Evolutionary conservation across 2,329 filamentous ascomycete species (phyloP).

Genomic region (Neophaeococcomyces mojaviensis): DNA sequence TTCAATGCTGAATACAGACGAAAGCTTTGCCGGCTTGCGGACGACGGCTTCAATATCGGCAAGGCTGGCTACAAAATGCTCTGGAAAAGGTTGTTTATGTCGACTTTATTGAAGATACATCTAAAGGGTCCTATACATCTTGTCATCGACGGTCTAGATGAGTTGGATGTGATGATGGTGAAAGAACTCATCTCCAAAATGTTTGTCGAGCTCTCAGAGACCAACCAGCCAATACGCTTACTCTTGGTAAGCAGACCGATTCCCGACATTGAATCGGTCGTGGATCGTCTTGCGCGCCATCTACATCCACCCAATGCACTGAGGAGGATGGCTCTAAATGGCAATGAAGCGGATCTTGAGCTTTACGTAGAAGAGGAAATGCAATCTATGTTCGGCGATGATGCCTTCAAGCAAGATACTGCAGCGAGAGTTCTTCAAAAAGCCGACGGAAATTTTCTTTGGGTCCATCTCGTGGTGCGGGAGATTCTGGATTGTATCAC

Average conservation of each 20-base stretch:
- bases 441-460: conserved; percentile 19
- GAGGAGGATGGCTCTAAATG: conserved; percentile 6
- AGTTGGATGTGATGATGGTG: conserved; percentile 28
- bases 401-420: conserved; percentile 7
- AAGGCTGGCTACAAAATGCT: conserved; percentile 22
- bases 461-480: conserved; percentile 18
- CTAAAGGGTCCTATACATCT: conserved; percentile 27
- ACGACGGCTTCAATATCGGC: conserved; percentile 23
- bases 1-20: conserved; percentile 13
- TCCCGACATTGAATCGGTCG: background rate
- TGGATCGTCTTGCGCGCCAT: conserved; percentile 6
- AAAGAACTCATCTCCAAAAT: conserved; percentile 24
- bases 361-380: conserved; percentile 12
- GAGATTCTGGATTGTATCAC: conserved; percentile 17
- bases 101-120: conserved; percentile 25
- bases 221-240: conserved; percentile 24
- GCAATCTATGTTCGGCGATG: conserved; percentile 6
- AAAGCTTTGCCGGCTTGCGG: conserved; percentile 21
- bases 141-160: conserved; percentile 36
- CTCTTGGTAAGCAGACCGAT: conserved; percentile 27
- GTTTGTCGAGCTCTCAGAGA: conserved; percentile 21
- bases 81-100: conserved; percentile 30
- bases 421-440: conserved; percentile 8
- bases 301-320: too few species aligned
- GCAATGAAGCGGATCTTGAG: conserved; percentile 13